Base-by-base conservation (phyloP, 305 asterid species). In the Rubia occidens region DNA sequence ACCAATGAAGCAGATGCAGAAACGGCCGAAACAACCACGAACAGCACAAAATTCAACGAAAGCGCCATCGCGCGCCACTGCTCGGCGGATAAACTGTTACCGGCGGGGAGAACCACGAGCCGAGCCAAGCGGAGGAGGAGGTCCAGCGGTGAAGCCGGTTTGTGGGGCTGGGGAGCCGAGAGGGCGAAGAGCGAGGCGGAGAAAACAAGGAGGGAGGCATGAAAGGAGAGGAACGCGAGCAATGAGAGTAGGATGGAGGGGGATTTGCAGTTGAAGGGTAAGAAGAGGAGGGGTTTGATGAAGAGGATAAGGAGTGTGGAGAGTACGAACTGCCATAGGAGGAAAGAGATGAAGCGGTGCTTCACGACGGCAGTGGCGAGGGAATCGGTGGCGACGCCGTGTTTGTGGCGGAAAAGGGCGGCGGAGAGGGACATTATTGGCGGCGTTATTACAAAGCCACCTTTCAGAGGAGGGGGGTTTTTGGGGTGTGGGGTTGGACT, bases 241-340 rank as follows among this genome's bases (percentile, higher is more conserved):
- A 87, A 72, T 43, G 84, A 79, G 49, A 74, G 76, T 59, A 67
- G 67, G 84, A 71, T 72, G 54, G 78, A 64, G 83, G 87, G 24
- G 72, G 75, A 6, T 43, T 68, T 13, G 17, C 42, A 15, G 85
- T 53, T 71, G 85, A 82, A 74, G 76, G 86, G 65, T 81, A 78
- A 68, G 64, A 87, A 78, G 60, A 85, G 68, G 43, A 88, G 85
- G 80, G 83, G 71, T 81, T 90, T 88, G 75, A 77, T 37, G 72
- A 88, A 69, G 81, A 87, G 70, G 66, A 87, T 78, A 4, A 84
- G 15, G 76, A 80, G 43, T 13, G 96, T 86, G 20, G 97, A 83
- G 61, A 79, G 89, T 55, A 88, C 72, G 21, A 83, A 79, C 76
- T 88, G 97, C 97, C 98, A 93, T 58, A 90, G 87, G 58, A 93